These are phyloP conservation scores for Allium fistulosum DNA, from an alignment of 106 monocot genomes.

Conservation along the genomic window DNA sequence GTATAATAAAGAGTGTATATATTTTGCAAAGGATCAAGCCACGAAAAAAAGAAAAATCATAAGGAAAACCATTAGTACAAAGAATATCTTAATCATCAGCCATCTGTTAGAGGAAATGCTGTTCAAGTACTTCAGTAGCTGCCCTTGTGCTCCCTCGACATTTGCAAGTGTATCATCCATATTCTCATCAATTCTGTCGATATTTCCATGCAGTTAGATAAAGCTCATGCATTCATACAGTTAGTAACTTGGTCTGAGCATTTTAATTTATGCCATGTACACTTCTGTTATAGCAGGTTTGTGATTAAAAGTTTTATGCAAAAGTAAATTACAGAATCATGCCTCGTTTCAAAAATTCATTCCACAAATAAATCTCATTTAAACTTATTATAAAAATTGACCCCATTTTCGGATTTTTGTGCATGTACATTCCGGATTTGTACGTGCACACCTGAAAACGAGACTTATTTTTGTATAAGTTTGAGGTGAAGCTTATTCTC, in stretches of 20 bases:
- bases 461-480: too few relatives aligned
- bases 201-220: too few relatives aligned
- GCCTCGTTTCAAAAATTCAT: too few relatives aligned
- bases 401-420: too few relatives aligned
- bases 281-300: too few relatives aligned
- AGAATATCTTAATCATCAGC: slow-evolving; percentile 99
- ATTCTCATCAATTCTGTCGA: slow-evolving; percentile 86
- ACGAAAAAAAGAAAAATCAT: slow-evolving; percentile 98
- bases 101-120: slow-evolving; percentile 92
- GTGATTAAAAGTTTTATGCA: not conserved
- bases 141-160: slow-evolving; percentile 91
- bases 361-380: too few relatives aligned
- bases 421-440: too few relatives aligned
- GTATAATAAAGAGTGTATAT: not conserved
- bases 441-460: too few relatives aligned
- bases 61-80: slow-evolving; percentile 88
- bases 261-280: not conserved
- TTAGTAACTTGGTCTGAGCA: too few relatives aligned
- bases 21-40: slow-evolving; percentile 32
- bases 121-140: slow-evolving; percentile 86
- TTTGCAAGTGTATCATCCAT: slow-evolving; percentile 91
- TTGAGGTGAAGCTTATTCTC: too few relatives aligned
- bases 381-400: too few relatives aligned
- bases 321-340: not conserved
- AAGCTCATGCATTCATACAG: too few relatives aligned